These are phyloP conservation scores for Aspergillus coremiiformis DNA, from an alignment of 495 filamentous ascomycete genomes.

Conservation along the genomic window DNA sequence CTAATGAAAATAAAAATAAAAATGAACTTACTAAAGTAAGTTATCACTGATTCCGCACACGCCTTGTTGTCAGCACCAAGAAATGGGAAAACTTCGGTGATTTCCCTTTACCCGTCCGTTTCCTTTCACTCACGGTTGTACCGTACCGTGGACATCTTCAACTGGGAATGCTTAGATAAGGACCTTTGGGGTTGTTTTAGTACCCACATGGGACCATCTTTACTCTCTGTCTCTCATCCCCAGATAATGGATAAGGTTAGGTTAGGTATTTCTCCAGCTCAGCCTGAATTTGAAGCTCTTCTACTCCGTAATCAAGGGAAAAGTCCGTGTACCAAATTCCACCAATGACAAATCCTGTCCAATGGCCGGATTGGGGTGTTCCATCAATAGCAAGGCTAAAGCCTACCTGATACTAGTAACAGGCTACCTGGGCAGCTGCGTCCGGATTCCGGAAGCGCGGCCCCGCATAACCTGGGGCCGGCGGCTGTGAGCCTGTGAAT, in stretches of 20 bases:
- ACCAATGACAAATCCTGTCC: conserved; percentile 1
- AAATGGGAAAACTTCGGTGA: conserved; percentile 4
- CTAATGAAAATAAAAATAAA: neutral
- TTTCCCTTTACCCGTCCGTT: neutral
- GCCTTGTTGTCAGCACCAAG: neutral
- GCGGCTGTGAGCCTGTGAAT: conserved; percentile 11
- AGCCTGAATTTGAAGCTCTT: conserved; percentile 4
- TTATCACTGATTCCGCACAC: neutral
- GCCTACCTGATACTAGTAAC: neutral
- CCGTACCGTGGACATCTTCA: neutral
- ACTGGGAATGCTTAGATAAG: neutral
- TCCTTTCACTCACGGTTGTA: neutral
- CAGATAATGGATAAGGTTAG: neutral
- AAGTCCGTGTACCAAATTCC: conserved; percentile 4
- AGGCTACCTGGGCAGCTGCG: conserved; percentile 1
- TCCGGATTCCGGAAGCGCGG: conserved; percentile 27
- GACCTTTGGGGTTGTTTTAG: conserved; percentile 7
- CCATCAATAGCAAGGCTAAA: no score
- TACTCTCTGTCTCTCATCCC: neutral
- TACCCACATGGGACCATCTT: neutral
- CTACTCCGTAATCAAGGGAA: conserved; percentile 6
- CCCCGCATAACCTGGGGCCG: conserved; percentile 29
- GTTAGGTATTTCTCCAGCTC: conserved; percentile 2
- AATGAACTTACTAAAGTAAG: neutral
- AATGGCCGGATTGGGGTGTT: neutral